A percentile compares a stretch with the other conserved stretches of the same genome.
These are phyloP conservation scores for Tribonema minus DNA, from an alignment of 108 stramenopile genomes.

Conservation along the genomic window DNA sequence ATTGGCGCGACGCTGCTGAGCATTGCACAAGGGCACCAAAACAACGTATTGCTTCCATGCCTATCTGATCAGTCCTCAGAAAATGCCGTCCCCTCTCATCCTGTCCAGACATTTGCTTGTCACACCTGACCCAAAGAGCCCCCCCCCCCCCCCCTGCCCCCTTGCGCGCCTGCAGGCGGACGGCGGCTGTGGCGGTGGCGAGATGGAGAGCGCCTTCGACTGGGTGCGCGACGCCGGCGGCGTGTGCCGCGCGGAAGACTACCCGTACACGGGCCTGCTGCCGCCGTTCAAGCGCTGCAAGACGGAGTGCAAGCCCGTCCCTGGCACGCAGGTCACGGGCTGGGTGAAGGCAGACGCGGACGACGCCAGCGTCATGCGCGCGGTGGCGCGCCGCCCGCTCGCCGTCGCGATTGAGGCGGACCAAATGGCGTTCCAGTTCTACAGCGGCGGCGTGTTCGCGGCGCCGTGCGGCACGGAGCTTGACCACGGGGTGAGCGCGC, in stretches of 20 bases:
- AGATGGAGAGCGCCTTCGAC: conserved; percentile 59
- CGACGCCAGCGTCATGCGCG: conserved; percentile 42
- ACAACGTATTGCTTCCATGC: no score
- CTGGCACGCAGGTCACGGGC: conserved; percentile 15
- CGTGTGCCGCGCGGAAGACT: conserved; percentile 48
- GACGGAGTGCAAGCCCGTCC: conserved; percentile 15
- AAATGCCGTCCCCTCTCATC: no score
- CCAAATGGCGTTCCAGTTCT: conserved; percentile 79
- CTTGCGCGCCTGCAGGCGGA: no score
- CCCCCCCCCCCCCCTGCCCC: no score
- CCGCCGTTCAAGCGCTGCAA: conserved; percentile 37
- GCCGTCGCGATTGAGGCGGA: conserved; percentile 70
- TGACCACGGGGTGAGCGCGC: conserved; percentile 64
- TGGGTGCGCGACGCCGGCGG: conserved; percentile 61
- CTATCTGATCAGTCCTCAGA: no score
- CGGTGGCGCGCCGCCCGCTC: conserved; percentile 56
- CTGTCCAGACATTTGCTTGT: no score
- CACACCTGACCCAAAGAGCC: no score
- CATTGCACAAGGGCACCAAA: no score
- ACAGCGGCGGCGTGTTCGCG: conserved; percentile 78
- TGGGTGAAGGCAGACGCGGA: conserved; percentile 5
- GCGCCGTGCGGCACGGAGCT: conserved; percentile 55
- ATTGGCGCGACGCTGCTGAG: no score
- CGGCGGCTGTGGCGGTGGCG: conserved; percentile 62
- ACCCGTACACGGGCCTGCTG: conserved; percentile 55